Evolutionary conservation across 208 protist species (phyloP), one percentile per base, ranked within the genome.

Genomic region (Acanthamoeba castellanii): DNA sequence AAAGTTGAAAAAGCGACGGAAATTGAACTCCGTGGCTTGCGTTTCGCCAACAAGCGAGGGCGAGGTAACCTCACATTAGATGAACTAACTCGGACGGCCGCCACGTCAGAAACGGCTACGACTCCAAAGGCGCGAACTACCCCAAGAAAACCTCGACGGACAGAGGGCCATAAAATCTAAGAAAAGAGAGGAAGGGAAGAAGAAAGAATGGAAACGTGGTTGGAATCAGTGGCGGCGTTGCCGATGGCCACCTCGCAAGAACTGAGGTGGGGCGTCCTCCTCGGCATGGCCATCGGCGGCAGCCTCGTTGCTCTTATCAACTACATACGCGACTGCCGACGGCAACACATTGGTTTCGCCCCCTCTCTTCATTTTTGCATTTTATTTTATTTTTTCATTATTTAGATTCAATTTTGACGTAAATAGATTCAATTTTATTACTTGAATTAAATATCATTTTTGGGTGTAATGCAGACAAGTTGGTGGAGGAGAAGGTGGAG

Each of bases 401-500:
- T 72, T 42, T 30, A 11, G 1, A 68, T 68, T 68, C 1, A 68
- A 11, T 68, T 66, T 66, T 25, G 5, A 22, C 22, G 4, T 68
- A n/a, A 68, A 27, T 68, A 30, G 32, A 57, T 13, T 2, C 0
- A 22, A 3, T 14, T 20, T 55, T 57, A 57, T 2, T 5, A 13
- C 7, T 57, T 22, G 0, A 57, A 57, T 57, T 57, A 57, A 14
- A 22, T 13, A 57, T 55, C 13, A 64, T 27, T 9, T 66, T 66
- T 27, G 18, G 1, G 11, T 37, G 25, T 22, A 1, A 25, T 74
- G 25, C 72, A 82, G 74, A 82, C 30, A 82, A 82, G 25, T 18
- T 82, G 74, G 74, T 82, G 25, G 74, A 82, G 25, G 74, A 82
- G 74, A 82, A 82, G 74, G 74, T 82, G 22, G 74, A 82, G 74